These are phyloP conservation scores for Tolypocladium guangdongense DNA, from an alignment of 2,329 filamentous ascomycete genomes.

Conservation along the genomic window DNA sequence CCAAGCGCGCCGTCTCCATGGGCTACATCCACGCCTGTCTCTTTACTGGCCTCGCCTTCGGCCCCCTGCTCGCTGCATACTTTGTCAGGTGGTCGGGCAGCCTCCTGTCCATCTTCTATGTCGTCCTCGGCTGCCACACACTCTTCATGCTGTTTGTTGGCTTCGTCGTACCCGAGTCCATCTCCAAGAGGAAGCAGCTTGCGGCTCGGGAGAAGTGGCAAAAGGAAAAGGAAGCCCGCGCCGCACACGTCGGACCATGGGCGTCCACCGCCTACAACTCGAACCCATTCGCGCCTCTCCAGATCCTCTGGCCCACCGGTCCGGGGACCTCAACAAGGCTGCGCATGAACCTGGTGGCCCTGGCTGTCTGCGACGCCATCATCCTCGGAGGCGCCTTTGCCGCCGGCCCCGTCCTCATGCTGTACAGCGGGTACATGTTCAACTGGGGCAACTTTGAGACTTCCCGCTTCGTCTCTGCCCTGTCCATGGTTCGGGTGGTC, in stretches of 20 bases:
- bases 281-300: slow-evolving; percentile 68
- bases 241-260: slow-evolving; percentile 12
- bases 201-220: slow-evolving; percentile 58
- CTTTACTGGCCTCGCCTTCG: slow-evolving; percentile 79
- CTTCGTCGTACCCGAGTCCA: slow-evolving; percentile 71
- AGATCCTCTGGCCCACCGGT: slow-evolving; percentile 64
- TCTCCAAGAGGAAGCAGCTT: slow-evolving; percentile 61
- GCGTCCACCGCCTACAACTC: slow-evolving; percentile 28
- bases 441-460: slow-evolving; percentile 74
- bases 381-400: slow-evolving; percentile 77
- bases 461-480: slow-evolving; percentile 68
- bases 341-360: slow-evolving; percentile 69
- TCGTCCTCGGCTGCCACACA: slow-evolving; percentile 60
- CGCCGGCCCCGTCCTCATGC: slow-evolving; percentile 65
- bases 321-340: slow-evolving; percentile 46
- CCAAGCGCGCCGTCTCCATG: slow-evolving; percentile 70
- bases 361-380: slow-evolving; percentile 72
- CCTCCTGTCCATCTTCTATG: slow-evolving; percentile 75
- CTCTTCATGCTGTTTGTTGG: slow-evolving; percentile 63
- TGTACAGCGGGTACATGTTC: slow-evolving; percentile 75
- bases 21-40: slow-evolving; percentile 84
- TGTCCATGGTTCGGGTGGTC: slow-evolving; percentile 66
- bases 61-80: slow-evolving; percentile 71
- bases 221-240: slow-evolving; percentile 29
- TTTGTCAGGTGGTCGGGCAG: slow-evolving; percentile 67